phyloP scores from a whole-genome alignment of 495 filamentous ascomycete species.

The Penicillium taxi region DNA sequence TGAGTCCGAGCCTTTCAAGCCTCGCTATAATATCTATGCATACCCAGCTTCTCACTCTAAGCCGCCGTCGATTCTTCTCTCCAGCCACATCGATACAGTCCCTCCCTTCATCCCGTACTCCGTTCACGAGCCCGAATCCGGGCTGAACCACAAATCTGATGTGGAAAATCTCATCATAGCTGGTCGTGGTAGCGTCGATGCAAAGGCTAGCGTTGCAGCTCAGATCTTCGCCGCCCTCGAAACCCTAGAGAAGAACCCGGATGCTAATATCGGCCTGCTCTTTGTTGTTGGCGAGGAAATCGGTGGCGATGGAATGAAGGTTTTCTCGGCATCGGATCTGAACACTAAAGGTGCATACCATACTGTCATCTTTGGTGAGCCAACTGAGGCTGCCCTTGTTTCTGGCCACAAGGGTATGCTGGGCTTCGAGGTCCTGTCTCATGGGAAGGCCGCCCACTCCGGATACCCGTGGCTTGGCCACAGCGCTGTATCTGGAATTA shows the following conservation, averaged over 20 bases:
- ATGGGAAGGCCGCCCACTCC: conserved; percentile 75
- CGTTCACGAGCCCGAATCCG: conserved; percentile 12
- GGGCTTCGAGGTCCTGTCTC: conserved; percentile 51
- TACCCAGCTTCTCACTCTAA: conserved; percentile 48
- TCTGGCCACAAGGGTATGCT: conserved; percentile 84
- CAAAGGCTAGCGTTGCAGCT: conserved; percentile 79
- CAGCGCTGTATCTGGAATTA: conserved; percentile 66
- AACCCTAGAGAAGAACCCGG: conserved; percentile 41
- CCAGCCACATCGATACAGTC: conserved; percentile 67
- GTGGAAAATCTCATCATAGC: conserved; percentile 43
- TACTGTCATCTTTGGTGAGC: conserved; percentile 82
- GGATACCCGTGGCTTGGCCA: conserved; percentile 84
- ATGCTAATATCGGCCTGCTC: conserved; percentile 56
- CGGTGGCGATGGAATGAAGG: conserved; percentile 75
- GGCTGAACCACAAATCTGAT: conserved; percentile 13
- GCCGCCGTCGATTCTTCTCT: conserved; percentile 59
- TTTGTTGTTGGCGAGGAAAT: conserved; percentile 88
- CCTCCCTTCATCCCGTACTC: conserved; percentile 57
- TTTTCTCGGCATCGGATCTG: conserved; percentile 34
- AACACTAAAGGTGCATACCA: conserved; percentile 41
- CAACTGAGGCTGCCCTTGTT: conserved; percentile 78
- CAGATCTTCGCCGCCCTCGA: conserved; percentile 62
- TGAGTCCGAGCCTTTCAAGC: conserved; percentile 8
- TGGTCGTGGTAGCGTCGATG: conserved; percentile 83
- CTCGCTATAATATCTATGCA: conserved; percentile 71